Conservation (phyloP, 1,284 basidiomycete genomes). For the Singerocomus inundabilis region DNA sequence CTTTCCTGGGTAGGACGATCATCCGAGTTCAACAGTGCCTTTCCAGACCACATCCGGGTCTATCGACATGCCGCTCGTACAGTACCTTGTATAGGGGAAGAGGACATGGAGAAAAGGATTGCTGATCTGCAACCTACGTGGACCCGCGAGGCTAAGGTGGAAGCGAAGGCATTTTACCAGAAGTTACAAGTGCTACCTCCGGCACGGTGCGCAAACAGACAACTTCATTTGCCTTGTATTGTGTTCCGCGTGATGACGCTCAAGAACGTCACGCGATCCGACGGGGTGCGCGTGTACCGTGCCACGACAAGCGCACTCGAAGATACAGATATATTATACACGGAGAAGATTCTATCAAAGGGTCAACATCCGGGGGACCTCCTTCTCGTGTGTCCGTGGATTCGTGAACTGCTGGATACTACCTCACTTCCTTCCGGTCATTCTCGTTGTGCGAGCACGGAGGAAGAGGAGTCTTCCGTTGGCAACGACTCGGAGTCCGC, state of each 20-base stretch:
- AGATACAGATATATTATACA: slow-evolving; percentile 5
- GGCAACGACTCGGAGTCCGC: slow-evolving; percentile 2
- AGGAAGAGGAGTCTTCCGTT: background rate
- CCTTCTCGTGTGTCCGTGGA: slow-evolving; percentile 22
- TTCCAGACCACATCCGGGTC: slow-evolving; percentile 20
- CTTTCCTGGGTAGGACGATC: slow-evolving; percentile 23
- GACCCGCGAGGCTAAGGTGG: background rate
- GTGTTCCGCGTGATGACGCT: slow-evolving; percentile 13
- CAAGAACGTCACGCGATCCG: background rate
- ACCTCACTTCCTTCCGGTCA: background rate
- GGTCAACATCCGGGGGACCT: slow-evolving; percentile 1
- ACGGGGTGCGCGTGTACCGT: slow-evolving; percentile 5
- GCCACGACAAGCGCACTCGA: slow-evolving; percentile 9
- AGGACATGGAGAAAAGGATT: slow-evolving; percentile 3
- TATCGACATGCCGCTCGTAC: slow-evolving; percentile 9
- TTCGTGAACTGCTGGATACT: slow-evolving; percentile 11
- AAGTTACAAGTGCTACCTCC: background rate
- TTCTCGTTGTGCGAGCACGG: background rate
- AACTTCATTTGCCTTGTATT: slow-evolving; percentile 20
- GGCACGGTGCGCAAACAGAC: slow-evolving; percentile 7
- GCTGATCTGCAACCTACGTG: slow-evolving; percentile 1
- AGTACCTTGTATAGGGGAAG: slow-evolving; percentile 5
- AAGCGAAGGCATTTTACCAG: slow-evolving; percentile 7
- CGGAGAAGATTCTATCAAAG: background rate
- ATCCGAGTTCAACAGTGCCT: slow-evolving; percentile 27